Conservation (phyloP, 2,329 filamentous ascomycete species). For the Kalmusia sp. region DNA sequence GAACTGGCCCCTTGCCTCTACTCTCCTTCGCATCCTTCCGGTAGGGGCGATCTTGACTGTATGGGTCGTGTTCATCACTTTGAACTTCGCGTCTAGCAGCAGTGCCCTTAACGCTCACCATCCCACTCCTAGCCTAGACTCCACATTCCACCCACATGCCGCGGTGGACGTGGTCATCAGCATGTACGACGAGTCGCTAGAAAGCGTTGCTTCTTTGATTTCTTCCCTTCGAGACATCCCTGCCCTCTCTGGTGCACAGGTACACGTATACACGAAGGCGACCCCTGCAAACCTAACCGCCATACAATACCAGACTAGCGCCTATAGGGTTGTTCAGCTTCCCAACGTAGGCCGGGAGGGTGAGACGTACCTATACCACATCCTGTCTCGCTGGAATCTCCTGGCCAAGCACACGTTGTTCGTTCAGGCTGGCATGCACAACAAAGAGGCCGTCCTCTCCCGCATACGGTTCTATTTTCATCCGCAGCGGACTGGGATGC, state of each 20-base stretch:
- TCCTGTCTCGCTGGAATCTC: constrained; percentile 48
- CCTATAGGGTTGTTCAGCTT: constrained; percentile 24
- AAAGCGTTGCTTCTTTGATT: constrained; percentile 26
- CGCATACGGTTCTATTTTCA: constrained; percentile 48
- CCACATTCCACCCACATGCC: too few relatives aligned
- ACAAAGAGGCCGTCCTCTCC: constrained; percentile 38
- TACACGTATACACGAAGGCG: constrained; percentile 39
- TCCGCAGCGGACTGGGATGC: constrained; percentile 49
- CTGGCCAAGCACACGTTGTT: constrained; percentile 55
- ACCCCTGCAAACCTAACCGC: constrained; percentile 17
- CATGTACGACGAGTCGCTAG: constrained; percentile 43
- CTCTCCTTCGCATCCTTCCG: too few relatives aligned
- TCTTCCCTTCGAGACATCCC: constrained; percentile 20
- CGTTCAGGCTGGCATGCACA: constrained; percentile 52
- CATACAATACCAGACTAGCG: constrained; percentile 21
- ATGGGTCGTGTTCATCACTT: too few relatives aligned
- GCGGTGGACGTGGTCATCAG: too few relatives aligned
- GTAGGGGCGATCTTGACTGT: too few relatives aligned
- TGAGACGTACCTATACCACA: constrained; percentile 54
- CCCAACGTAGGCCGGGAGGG: constrained; percentile 53
- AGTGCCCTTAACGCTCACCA: too few relatives aligned
- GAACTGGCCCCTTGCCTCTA: too few relatives aligned
- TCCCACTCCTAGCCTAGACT: too few relatives aligned
- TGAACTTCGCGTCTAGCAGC: too few relatives aligned
- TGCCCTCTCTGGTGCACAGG: constrained; percentile 13